Conservation (phyloP, 495 filamentous ascomycete species). For the Schizothecium vesticola region DNA sequence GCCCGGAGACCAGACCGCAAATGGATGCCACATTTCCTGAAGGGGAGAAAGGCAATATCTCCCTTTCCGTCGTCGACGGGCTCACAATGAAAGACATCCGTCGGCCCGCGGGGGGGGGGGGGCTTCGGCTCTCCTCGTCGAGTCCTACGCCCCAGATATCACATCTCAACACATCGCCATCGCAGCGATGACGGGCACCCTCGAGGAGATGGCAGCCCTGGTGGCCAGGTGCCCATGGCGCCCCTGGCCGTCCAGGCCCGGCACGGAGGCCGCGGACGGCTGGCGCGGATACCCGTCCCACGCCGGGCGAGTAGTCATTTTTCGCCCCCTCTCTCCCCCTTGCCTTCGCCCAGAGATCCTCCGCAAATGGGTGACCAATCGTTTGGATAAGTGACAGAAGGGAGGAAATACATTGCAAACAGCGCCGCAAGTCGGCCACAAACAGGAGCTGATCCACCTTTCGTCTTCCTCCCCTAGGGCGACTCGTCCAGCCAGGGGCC, state of each 20-base stretch:
- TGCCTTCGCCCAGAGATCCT: background rate
- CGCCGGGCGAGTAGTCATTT: conserved; percentile 9
- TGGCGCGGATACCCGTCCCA: conserved; percentile 12
- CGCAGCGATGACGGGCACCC: background rate
- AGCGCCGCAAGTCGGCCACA: conserved; percentile 6
- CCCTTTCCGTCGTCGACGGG: conserved; percentile 11
- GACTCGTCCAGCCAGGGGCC: background rate
- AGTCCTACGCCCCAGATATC: background rate
- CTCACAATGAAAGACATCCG: background rate
- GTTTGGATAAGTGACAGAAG: background rate
- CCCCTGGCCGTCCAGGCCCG: background rate
- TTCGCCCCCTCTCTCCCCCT: background rate
- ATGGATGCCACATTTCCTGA: conserved; percentile 14
- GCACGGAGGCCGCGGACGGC: background rate
- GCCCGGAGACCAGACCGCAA: conserved; percentile 7
- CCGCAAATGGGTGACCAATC: conserved; percentile 17
- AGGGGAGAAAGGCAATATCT: background rate
- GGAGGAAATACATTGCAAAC: conserved; percentile 12
- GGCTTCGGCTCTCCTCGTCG: background rate
- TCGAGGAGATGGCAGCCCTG: background rate
- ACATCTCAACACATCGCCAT: background rate
- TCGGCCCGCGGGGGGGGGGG: conserved; percentile 1
- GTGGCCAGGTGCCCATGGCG: conserved; percentile 1
- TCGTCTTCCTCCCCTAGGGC: background rate
- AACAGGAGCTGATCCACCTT: background rate